These are phyloP conservation scores for Iberis amara DNA, from an alignment of 441 rosid species.

Conservation along the genomic window DNA sequence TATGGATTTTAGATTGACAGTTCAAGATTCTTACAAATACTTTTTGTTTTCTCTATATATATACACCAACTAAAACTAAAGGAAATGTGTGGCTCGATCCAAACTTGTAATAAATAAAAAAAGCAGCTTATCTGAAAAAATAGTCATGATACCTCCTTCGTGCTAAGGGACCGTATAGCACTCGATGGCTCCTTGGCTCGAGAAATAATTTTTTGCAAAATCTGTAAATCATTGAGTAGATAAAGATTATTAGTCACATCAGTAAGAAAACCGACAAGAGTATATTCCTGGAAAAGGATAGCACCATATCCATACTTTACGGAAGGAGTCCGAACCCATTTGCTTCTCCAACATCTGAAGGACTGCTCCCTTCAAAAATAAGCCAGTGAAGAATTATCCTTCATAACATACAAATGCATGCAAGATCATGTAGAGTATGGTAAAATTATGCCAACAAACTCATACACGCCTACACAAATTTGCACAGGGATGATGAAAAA, in stretches of 20 bases:
- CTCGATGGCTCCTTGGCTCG: slow-evolving; percentile 59
- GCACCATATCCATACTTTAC: slow-evolving; percentile 54
- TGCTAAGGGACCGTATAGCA: slow-evolving; percentile 78
- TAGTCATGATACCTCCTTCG: slow-evolving; percentile 70
- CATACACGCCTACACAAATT: slow-evolving; percentile 19
- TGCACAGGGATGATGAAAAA: neutral
- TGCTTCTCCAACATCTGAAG: slow-evolving; percentile 99
- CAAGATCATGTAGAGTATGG: slow-evolving; percentile 5
- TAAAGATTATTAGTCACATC: slow-evolving; percentile 15
- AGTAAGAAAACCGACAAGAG: slow-evolving; percentile 2
- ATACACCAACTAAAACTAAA: slow-evolving; percentile 8
- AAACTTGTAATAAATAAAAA: slow-evolving; percentile 5
- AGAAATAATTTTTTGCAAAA: slow-evolving; percentile 79
- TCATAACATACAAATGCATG: slow-evolving; percentile 19
- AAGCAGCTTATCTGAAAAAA: slow-evolving; percentile 17
- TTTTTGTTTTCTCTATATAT: neutral
- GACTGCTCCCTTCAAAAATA: slow-evolving; percentile 65
- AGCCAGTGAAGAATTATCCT: slow-evolving; percentile 13
- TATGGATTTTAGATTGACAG: slow-evolving; percentile 2
- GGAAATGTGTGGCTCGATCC: slow-evolving; percentile 8
- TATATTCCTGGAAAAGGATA: slow-evolving; percentile 10
- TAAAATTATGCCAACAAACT: slow-evolving; percentile 11
- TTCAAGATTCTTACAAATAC: neutral
- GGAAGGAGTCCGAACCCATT: slow-evolving; percentile 96
- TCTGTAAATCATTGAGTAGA: slow-evolving; percentile 40